These are phyloP conservation scores for Barnettozyma populi DNA, from an alignment of 805 yeast species.

Conservation along the genomic window DNA sequence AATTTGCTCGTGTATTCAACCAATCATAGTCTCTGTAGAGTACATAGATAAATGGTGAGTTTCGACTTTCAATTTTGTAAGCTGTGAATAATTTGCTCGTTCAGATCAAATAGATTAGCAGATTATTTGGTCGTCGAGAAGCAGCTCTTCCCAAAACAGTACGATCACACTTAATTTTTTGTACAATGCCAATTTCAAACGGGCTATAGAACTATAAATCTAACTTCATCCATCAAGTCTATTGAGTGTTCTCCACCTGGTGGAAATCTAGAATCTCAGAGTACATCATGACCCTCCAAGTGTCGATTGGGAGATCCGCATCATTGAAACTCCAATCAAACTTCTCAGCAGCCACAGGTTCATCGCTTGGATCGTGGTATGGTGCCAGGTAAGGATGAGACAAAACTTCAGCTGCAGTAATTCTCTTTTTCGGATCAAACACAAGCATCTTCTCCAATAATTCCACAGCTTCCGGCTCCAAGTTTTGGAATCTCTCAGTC, in stretches of 20 bases:
- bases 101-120: too few species aligned
- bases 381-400: constrained; percentile 89
- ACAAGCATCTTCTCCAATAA: constrained; percentile 84
- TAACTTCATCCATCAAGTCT: not conserved
- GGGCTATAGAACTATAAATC: not conserved
- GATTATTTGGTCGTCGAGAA: too few species aligned
- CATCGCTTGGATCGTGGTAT: constrained; percentile 96
- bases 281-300: constrained; percentile 99
- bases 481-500: constrained; percentile 69
- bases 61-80: too few species aligned
- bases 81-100: not conserved
- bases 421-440: constrained; percentile 91
- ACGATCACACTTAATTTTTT: not conserved
- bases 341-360: constrained; percentile 86
- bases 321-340: constrained; percentile 99
- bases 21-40: not conserved
- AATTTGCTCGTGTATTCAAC: not conserved
- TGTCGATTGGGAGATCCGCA: constrained; percentile 94
- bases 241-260: constrained; percentile 45
- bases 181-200: not conserved
- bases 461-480: constrained; percentile 85
- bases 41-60: too few species aligned
- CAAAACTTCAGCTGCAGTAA: constrained; percentile 86
- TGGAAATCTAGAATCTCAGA: constrained; percentile 95
- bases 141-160: not conserved